phyloP scores from a whole-genome alignment of 306 rosid genomes.

The Cicer cuneatum region DNA sequence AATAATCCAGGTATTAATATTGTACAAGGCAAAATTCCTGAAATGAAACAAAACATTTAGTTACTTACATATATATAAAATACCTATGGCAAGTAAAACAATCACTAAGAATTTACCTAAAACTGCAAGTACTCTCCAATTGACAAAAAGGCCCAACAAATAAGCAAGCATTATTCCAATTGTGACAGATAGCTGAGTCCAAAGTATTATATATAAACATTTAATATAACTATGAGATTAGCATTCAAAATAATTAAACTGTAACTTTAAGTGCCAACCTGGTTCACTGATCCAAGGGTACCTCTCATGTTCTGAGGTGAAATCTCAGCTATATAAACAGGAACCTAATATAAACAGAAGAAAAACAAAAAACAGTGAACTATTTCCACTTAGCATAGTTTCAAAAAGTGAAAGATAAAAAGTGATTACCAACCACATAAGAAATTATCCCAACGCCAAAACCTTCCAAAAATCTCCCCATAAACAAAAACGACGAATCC shows the following conservation, averaged over 20 bases:
- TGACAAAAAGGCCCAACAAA: constrained; percentile 71
- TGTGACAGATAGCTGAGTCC: constrained; percentile 70
- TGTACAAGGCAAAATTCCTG: constrained; percentile 85
- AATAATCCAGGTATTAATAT: constrained; percentile 74
- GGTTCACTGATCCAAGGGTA: constrained; percentile 77
- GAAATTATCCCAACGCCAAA: constrained; percentile 90
- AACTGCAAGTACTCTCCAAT: constrained; percentile 80
- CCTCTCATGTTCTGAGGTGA: constrained; percentile 84
- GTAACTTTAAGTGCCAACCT: constrained; percentile 53
- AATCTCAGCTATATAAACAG: constrained; percentile 85
- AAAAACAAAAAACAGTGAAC: not conserved
- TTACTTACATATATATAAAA: not conserved
- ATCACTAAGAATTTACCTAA: constrained; percentile 53
- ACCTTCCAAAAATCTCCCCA: constrained; percentile 87
- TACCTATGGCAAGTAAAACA: too few species aligned
- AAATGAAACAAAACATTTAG: constrained; percentile 23
- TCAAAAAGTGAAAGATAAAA: not conserved
- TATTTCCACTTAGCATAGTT: constrained; percentile 8
- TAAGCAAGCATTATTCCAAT: constrained; percentile 73
- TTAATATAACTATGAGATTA: constrained; percentile 2
- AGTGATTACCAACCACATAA: constrained; percentile 55
- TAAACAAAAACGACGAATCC: constrained; percentile 71
- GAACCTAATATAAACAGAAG: constrained; percentile 57
- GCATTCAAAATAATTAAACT: not conserved
- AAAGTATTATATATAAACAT: not conserved